Conservation (phyloP, 169 alveolate genomes). For the Eimeria zaria region DNA sequence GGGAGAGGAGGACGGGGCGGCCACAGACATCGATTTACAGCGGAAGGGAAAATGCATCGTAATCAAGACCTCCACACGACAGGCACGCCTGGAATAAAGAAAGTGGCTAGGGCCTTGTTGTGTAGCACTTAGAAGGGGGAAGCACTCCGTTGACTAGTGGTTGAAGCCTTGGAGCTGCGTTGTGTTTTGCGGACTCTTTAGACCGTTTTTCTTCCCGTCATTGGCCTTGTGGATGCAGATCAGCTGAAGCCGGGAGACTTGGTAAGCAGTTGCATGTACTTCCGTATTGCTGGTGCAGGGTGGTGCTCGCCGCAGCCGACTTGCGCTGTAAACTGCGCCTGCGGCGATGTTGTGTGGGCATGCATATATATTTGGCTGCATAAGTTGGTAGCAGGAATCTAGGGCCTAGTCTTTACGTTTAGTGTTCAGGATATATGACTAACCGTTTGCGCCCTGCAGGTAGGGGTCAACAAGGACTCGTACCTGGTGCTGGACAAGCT, state of each 20-base stretch:
- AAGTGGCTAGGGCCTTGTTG: neutral
- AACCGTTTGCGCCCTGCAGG: constrained; percentile 94
- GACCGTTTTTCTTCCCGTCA: constrained; percentile 99
- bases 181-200: constrained; percentile 84
- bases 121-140: neutral
- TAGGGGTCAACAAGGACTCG: constrained; percentile 99
- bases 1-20: constrained; percentile 84
- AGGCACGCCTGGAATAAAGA: constrained; percentile 34
- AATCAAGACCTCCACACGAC: constrained; percentile 97
- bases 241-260: constrained; percentile 93
- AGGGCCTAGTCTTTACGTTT: neutral
- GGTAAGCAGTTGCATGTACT: neutral
- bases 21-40: constrained; percentile 87
- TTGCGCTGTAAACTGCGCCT: neutral
- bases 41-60: constrained; percentile 94
- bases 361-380: neutral
- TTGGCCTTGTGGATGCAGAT: constrained; percentile 98
- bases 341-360: no score
- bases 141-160: neutral
- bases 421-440: neutral
- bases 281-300: neutral
- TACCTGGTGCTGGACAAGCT: constrained; percentile 99
- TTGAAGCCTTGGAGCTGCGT: neutral
- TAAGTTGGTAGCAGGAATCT: no score
- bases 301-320: neutral